A percentile compares a stretch with the other conserved stretches of the same genome.
phyloP scores from a whole-genome alignment of 768 basidiomycete species.

The Zangia roseola region DNA sequence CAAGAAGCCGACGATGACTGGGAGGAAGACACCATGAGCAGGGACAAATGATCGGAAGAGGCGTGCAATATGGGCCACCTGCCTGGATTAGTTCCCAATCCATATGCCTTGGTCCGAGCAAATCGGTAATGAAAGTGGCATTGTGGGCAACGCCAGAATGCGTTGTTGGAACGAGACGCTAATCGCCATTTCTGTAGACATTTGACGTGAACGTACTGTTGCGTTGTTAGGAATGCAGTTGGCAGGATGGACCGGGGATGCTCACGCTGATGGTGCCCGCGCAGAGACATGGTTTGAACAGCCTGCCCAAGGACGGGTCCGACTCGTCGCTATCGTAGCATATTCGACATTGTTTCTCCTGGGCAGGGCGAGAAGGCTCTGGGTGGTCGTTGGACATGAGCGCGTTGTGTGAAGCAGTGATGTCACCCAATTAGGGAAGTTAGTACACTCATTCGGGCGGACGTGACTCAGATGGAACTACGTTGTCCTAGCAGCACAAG shows the following conservation, averaged over 20 bases:
- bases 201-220: constrained; percentile 74
- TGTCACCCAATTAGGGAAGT: background rate
- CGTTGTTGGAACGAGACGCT: constrained; percentile 54
- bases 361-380: constrained; percentile 16
- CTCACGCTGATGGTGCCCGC: constrained; percentile 73
- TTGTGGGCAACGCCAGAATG: constrained; percentile 80
- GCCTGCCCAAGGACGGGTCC: constrained; percentile 62
- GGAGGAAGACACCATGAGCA: constrained; percentile 11
- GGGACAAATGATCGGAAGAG: constrained; percentile 2
- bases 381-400: constrained; percentile 17
- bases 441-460: background rate
- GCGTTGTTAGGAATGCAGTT: constrained; percentile 19
- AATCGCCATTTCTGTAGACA: constrained; percentile 78
- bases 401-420: constrained; percentile 5
- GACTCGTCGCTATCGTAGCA: constrained; percentile 70
- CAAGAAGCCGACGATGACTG: constrained; percentile 64
- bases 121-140: constrained; percentile 79
- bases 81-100: constrained; percentile 79
- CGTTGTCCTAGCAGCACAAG: background rate
- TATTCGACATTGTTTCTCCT: constrained; percentile 79
- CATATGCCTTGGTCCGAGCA: constrained; percentile 64
- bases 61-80: constrained; percentile 18
- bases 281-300: constrained; percentile 72
- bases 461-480: background rate
- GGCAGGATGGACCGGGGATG: constrained; percentile 5